Conservation (phyloP, 164 flowering plant genomes). For the Warburgia ugandensis region DNA sequence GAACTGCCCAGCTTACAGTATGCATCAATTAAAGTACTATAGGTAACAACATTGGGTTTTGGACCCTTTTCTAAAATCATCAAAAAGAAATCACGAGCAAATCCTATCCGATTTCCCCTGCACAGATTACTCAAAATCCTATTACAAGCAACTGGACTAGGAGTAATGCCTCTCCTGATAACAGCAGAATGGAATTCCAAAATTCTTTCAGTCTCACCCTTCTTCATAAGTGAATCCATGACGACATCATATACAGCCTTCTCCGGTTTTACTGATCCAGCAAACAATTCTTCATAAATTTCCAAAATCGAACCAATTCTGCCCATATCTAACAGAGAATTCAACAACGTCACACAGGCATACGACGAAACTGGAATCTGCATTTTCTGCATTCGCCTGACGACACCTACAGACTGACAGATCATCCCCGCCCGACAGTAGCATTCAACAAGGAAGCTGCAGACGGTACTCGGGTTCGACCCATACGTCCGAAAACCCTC, state of each 20-base stretch:
- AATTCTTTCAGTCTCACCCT: constrained; percentile 19
- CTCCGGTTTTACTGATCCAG: constrained; percentile 6
- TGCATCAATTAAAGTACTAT: constrained; percentile 33
- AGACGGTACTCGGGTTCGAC: constrained; percentile 22
- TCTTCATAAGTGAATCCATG: constrained; percentile 24
- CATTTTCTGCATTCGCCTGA: constrained; percentile 13
- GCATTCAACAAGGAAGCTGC: constrained; percentile 28
- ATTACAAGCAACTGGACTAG: constrained; percentile 30
- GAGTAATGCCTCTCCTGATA: constrained; percentile 21
- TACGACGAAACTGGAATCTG: constrained; percentile 22
- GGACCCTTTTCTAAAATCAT: constrained; percentile 28
- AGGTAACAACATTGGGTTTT: constrained; percentile 34
- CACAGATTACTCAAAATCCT: constrained; percentile 32
- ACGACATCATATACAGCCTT: constrained; percentile 24
- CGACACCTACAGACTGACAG: constrained; percentile 19
- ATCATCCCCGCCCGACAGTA: constrained; percentile 27
- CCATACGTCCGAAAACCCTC: constrained; percentile 21
- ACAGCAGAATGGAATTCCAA: constrained; percentile 24
- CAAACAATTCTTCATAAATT: constrained; percentile 12
- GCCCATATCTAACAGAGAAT: constrained; percentile 21
- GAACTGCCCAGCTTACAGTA: constrained; percentile 26
- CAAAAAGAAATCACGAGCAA: constrained; percentile 25
- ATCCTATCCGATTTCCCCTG: constrained; percentile 11
- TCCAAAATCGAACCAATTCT: constrained; percentile 18
- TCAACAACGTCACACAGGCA: constrained; percentile 20